Base-by-base conservation (phyloP, 257 asterid genomes). In the Przewalskia tangutica region DNA sequence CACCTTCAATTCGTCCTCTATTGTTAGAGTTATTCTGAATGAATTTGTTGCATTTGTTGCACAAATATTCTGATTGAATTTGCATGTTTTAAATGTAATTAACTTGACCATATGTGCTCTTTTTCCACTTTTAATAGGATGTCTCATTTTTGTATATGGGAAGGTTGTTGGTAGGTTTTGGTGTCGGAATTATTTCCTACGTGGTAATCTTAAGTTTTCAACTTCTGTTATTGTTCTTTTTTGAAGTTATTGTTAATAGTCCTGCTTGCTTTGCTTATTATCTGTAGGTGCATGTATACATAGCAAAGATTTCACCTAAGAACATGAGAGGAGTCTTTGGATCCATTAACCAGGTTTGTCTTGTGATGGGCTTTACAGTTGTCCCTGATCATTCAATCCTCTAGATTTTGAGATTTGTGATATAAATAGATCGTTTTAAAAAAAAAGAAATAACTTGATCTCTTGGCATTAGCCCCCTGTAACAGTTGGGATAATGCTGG, bases 291-390 rank as follows among this genome's bases (percentile, higher is more conserved):
- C 98, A 97, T 17, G 97, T 94, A 36, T 94, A 94, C 79, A 93
- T 94, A 88, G 97, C 98, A 8, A 97, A 94, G 92, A 91, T 94
- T 81, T 91, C 98, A 10, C 97, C 97, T 55, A 95, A 93, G 82
- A 93, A 93, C 89, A 77, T 93, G 83, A 94, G 98, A 85, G 97
- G 97, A 88, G 87, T 91, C 84, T 94, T 94, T 60, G 98, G 97
- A 86, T 90, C 97, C 20, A 92, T 89, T 81, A 92, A 91, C 85
- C 97, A 94, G 97, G 98, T 93, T 82, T 62, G 88, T 82, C 73
- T 84, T 68, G 16, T 93, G 95, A 91, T 77, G 54, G 86, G 81
- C 65, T 85, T 64, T 12, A 80, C 62, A 79, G 20, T 56, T 53
- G 4, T 9, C 18, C 34, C 71, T 58, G 66, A 18, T 71, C 59